These are phyloP conservation scores for Taphrina pruni DNA, from an alignment of 1,139 yeast species.

Conservation along the genomic window DNA sequence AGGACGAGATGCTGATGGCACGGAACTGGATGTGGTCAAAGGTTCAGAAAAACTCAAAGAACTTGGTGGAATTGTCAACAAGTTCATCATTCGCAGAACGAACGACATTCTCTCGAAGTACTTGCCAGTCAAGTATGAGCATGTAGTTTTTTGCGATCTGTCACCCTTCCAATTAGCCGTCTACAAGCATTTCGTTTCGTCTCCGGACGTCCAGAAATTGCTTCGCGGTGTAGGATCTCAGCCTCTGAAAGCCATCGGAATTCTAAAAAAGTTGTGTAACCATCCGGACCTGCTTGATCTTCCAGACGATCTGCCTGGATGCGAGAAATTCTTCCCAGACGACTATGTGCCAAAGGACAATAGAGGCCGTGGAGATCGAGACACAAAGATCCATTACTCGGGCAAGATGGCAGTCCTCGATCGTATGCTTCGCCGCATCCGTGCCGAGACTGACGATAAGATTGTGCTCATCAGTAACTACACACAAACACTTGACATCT, in stretches of 20 bases:
- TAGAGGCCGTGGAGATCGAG: slow-evolving; percentile 63
- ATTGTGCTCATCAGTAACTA: slow-evolving; percentile 92
- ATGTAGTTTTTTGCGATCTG: slow-evolving; percentile 85
- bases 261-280: slow-evolving; percentile 85
- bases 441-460: slow-evolving; percentile 84
- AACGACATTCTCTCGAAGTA: slow-evolving; percentile 93
- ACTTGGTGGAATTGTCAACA: slow-evolving; percentile 77
- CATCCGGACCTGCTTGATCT: slow-evolving; percentile 85
- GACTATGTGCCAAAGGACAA: slow-evolving; percentile 62
- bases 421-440: slow-evolving; percentile 71
- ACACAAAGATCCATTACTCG: slow-evolving; percentile 66
- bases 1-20: slow-evolving; percentile 90
- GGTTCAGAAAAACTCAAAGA: slow-evolving; percentile 78
- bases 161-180: slow-evolving; percentile 76
- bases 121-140: slow-evolving; percentile 93
- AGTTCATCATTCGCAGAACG: slow-evolving; percentile 91
- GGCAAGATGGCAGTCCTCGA: slow-evolving; percentile 65
- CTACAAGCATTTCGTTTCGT: slow-evolving; percentile 75
- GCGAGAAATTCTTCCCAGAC: slow-evolving; percentile 66
- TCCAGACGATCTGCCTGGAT: slow-evolving; percentile 77
- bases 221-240: slow-evolving; percentile 72
- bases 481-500: slow-evolving; percentile 89
- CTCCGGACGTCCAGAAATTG: slow-evolving; percentile 76
- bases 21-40: slow-evolving; percentile 71
- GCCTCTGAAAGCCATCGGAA: slow-evolving; percentile 87